A percentile compares a stretch with the other conserved stretches of the same genome.
Evolutionary conservation across 495 filamentous ascomycete species (phyloP).

Genomic region (Halenospora varia): DNA sequence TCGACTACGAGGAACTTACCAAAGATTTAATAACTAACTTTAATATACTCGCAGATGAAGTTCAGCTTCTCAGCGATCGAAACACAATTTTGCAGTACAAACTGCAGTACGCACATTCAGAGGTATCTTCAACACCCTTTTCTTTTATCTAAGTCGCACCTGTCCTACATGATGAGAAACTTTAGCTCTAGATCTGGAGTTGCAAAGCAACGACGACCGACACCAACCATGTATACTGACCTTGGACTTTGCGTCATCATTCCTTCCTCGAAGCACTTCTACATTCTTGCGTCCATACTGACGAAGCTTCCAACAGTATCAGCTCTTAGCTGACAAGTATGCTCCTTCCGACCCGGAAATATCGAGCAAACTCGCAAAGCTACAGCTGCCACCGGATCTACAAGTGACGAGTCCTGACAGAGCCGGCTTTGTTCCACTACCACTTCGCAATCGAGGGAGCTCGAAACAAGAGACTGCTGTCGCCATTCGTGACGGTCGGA

Average conservation of each 20-base stretch:
- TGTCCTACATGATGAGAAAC: slow-evolving; percentile 49
- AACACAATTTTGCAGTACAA: slow-evolving; percentile 55
- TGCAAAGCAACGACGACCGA: slow-evolving; percentile 50
- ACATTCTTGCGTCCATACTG: slow-evolving; percentile 4
- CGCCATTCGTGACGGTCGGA: slow-evolving; percentile 50
- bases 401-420: slow-evolving; percentile 38
- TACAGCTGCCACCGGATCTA: slow-evolving; percentile 50
- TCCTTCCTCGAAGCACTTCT: slow-evolving; percentile 10
- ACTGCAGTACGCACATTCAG: slow-evolving; percentile 52
- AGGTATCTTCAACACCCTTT: slow-evolving; percentile 36
- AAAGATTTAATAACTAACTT: slow-evolving; percentile 56
- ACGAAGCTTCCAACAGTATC: slow-evolving; percentile 35
- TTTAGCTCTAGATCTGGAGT: slow-evolving; percentile 75
- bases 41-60: slow-evolving; percentile 57
- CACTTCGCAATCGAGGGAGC: slow-evolving; percentile 34
- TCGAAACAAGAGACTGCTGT: slow-evolving; percentile 51
- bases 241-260: slow-evolving; percentile 14
- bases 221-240: slow-evolving; percentile 36
- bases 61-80: slow-evolving; percentile 49
- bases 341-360: slow-evolving; percentile 48
- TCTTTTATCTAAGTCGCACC: slow-evolving; percentile 13
- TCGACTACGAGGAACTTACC: slow-evolving; percentile 32
- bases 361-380: slow-evolving; percentile 47
- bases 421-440: slow-evolving; percentile 46
- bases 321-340: slow-evolving; percentile 54